phyloP scores from a whole-genome alignment of 768 basidiomycete genomes.

The Tylopilus rubrobrunneus region DNA sequence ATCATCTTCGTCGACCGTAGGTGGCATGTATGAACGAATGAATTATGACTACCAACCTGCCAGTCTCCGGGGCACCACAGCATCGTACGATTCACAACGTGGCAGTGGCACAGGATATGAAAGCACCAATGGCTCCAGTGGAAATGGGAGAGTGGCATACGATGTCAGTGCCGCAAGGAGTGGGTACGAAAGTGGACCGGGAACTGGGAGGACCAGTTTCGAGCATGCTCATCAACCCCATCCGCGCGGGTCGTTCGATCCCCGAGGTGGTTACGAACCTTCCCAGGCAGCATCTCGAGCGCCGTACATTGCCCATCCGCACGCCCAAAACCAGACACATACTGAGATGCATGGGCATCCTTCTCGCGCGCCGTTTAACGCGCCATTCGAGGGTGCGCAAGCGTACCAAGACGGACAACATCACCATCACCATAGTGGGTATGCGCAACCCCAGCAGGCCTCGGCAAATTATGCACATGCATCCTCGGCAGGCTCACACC shows the following conservation, averaged over 20 bases:
- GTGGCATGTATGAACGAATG: conserved; percentile 21
- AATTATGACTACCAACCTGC: conserved; percentile 20
- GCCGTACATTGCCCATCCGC: conserved; percentile 15
- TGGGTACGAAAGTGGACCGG: conserved; percentile 20
- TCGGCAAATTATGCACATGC: conserved; percentile 16
- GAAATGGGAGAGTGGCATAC: conserved; percentile 18
- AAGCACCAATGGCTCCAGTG: conserved; percentile 8
- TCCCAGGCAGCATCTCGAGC: conserved; percentile 21
- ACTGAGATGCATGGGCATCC: conserved; percentile 18
- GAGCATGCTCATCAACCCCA: conserved; percentile 28
- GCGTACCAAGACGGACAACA: conserved; percentile 26
- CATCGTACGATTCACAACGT: conserved; percentile 23
- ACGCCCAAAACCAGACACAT: conserved; percentile 16
- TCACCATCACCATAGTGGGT: conserved; percentile 20
- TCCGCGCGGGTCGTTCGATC: conserved; percentile 25
- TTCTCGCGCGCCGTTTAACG: conserved; percentile 18
- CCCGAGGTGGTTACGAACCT: conserved; percentile 23
- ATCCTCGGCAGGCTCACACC: conserved; percentile 21
- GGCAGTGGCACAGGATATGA: conserved; percentile 15
- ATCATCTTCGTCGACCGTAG: conserved; percentile 13
- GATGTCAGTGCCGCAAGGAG: conserved; percentile 13
- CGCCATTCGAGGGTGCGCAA: conserved; percentile 25
- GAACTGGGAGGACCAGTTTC: conserved; percentile 15
- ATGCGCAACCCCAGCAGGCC: conserved; percentile 19
- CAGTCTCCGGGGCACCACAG: conserved; percentile 11